phyloP scores from a whole-genome alignment of 1,284 basidiomycete genomes.

The Flammula alnicola region DNA sequence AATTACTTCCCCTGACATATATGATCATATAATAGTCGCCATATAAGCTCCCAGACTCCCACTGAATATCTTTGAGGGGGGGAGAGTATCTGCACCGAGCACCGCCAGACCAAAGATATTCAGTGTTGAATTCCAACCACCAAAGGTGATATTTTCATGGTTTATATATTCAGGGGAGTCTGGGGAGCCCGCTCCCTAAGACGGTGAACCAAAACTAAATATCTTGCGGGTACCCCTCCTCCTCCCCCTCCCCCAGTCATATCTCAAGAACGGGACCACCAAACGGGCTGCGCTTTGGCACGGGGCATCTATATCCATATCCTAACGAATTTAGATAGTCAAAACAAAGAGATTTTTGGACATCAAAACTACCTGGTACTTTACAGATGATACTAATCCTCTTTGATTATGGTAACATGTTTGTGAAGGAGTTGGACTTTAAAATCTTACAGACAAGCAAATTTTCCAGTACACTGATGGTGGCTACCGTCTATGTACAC shows the following conservation, averaged over 20 bases:
- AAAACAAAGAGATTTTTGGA: background rate
- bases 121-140: background rate
- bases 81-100: too few species aligned
- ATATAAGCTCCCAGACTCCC: too few species aligned
- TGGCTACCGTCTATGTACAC: too few species aligned
- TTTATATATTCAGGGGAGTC: background rate
- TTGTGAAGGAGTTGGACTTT: too few species aligned
- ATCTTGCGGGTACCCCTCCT: background rate
- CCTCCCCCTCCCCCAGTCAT: background rate
- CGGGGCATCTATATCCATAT: background rate
- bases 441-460: too few species aligned
- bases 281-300: background rate
- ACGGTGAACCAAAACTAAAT: background rate
- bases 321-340: background rate
- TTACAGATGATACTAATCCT: constrained; percentile 1
- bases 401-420: too few species aligned
- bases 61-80: too few species aligned
- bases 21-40: too few species aligned
- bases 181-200: background rate
- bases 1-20: too few species aligned
- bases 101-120: background rate
- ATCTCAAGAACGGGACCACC: background rate
- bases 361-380: background rate
- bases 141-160: background rate
- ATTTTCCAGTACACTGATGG: too few species aligned